These are phyloP conservation scores for Dryas octopetala DNA, from an alignment of 306 rosid genomes.

Conservation along the genomic window DNA sequence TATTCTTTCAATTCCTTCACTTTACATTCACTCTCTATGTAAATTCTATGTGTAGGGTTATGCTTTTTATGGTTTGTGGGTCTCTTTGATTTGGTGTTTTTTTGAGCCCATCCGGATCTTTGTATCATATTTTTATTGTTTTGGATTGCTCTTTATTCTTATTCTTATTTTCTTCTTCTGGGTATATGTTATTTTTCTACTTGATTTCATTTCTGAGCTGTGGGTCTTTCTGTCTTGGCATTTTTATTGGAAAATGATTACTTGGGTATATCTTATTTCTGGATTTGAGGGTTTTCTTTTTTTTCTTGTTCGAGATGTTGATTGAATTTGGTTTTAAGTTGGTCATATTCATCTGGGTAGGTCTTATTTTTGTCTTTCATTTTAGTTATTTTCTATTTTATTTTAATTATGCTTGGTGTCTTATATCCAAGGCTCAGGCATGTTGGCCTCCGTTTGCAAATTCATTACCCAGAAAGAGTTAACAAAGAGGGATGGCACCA, in stretches of 20 bases:
- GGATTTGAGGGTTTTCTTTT: background rate
- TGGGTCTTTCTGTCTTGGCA: background rate
- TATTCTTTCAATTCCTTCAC: background rate
- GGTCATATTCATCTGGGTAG: slow-evolving; percentile 1
- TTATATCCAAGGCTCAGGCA: no score
- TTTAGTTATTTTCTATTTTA: background rate
- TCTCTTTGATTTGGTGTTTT: background rate
- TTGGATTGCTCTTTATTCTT: background rate
- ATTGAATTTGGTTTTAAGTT: background rate
- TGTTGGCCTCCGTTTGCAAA: no score
- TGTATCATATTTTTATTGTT: background rate
- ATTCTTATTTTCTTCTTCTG: background rate
- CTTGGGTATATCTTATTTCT: background rate
- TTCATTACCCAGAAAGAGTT: no score
- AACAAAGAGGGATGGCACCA: no score
- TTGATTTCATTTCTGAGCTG: background rate
- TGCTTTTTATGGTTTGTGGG: background rate
- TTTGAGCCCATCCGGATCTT: background rate
- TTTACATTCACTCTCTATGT: background rate
- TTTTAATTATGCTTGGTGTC: background rate
- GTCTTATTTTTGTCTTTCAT: background rate
- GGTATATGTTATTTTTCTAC: background rate
- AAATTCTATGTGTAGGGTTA: background rate
- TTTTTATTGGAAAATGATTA: background rate
- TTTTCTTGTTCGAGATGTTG: background rate